phyloP scores from a whole-genome alignment of 306 rosid genomes.

The Corylus heterophylla region DNA sequence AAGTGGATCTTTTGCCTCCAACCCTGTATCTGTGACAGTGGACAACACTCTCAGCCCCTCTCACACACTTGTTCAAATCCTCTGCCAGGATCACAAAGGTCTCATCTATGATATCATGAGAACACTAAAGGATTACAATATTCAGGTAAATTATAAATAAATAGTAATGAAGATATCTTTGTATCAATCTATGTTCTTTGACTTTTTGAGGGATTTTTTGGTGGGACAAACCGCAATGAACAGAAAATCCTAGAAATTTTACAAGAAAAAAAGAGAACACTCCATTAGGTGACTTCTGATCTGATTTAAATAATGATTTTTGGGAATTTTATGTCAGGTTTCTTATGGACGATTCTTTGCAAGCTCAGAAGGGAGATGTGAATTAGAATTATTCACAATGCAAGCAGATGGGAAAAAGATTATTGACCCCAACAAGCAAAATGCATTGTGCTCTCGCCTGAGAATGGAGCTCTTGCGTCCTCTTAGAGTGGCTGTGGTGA shows the following conservation, averaged over 20 bases:
- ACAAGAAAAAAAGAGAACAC: too few species aligned
- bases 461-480: constrained; percentile 56
- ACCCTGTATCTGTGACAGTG: constrained; percentile 37
- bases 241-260: not conserved
- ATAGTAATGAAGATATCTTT: not conserved
- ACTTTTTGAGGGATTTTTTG: not conserved
- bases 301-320: too few species aligned
- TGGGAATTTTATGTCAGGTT: constrained; percentile 31
- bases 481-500: constrained; percentile 49
- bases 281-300: too few species aligned
- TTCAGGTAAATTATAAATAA: constrained; percentile 36
- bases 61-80: constrained; percentile 51
- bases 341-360: constrained; percentile 51
- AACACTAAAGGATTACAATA: constrained; percentile 62
- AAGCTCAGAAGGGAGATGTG: constrained; percentile 44
- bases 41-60: constrained; percentile 59
- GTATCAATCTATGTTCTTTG: not conserved
- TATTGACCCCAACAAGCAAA: constrained; percentile 46
- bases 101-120: constrained; percentile 62
- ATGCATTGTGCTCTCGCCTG: constrained; percentile 45
- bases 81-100: constrained; percentile 58
- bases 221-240: not conserved
- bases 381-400: constrained; percentile 49
- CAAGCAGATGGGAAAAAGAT: constrained; percentile 56
- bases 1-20: constrained; percentile 32